These are phyloP conservation scores for Acacia melanoxylon DNA, from an alignment of 306 rosid genomes.

Conservation along the genomic window DNA sequence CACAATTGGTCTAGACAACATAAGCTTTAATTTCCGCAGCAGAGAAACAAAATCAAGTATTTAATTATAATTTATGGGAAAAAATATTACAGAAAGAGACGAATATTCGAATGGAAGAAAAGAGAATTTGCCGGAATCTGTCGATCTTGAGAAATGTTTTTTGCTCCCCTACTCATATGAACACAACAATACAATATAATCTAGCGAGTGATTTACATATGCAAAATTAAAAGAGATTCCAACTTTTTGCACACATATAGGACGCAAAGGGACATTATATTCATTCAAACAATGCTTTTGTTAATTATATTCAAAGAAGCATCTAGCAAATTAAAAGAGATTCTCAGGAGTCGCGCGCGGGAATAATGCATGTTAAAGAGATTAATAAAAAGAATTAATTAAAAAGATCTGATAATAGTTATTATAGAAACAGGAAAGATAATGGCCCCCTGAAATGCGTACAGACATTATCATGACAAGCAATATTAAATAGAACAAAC, in stretches of 20 bases:
- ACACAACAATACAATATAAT: not conserved
- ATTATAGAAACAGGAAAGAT: not conserved
- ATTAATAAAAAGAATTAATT: not conserved
- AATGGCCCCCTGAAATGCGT: not conserved
- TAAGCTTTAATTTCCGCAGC: not conserved
- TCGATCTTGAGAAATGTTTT: not conserved
- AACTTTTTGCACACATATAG: not conserved
- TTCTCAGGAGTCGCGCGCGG: not conserved
- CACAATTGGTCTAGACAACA: not conserved
- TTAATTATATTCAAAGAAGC: not conserved
- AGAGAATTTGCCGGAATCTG: not conserved
- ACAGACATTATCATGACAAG: constrained; percentile 1
- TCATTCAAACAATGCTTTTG: not conserved
- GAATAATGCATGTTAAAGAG: not conserved
- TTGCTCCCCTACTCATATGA: not conserved
- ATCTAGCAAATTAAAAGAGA: not conserved
- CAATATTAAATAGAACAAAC: constrained; percentile 39
- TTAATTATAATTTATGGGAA: not conserved
- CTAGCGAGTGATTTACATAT: not conserved
- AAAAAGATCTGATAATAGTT: not conserved
- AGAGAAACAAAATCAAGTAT: not conserved
- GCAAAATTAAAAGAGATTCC: not conserved
- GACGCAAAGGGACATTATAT: not conserved
- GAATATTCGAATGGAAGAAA: not conserved
- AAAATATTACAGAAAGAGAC: not conserved